A percentile compares a stretch with the other conserved stretches of the same genome.
Conservation (phyloP, 768 basidiomycete species). For the Pleurotus tuoliensis region DNA sequence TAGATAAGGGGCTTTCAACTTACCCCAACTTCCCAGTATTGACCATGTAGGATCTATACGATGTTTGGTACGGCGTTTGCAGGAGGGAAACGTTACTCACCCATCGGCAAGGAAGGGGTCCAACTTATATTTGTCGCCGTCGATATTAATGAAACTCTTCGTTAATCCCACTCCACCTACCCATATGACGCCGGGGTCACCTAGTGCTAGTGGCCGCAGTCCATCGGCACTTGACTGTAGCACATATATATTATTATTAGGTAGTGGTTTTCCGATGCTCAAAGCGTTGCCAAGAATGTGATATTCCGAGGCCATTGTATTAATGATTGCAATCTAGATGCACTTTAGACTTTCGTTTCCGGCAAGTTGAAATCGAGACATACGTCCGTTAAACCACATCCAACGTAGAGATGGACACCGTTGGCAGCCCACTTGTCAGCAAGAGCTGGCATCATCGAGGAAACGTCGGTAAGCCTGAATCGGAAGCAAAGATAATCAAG, state of each 20-base stretch:
- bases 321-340: constrained; percentile 47
- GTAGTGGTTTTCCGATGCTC: constrained; percentile 49
- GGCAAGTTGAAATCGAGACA: background rate
- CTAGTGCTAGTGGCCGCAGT: constrained; percentile 26
- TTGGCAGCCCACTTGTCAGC: constrained; percentile 39
- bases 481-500: background rate
- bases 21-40: constrained; percentile 56
- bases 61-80: constrained; percentile 17
- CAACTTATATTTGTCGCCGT: constrained; percentile 45
- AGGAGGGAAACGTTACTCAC: background rate
- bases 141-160: constrained; percentile 49
- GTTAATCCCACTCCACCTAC: constrained; percentile 55
- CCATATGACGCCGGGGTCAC: constrained; percentile 47
- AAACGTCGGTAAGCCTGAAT: too few relatives aligned
- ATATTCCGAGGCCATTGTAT: constrained; percentile 41
- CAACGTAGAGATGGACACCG: constrained; percentile 41
- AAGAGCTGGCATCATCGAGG: constrained; percentile 18
- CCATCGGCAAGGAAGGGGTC: constrained; percentile 49
- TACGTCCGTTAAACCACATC: constrained; percentile 51
- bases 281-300: constrained; percentile 36
- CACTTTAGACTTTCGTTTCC: background rate
- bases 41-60: constrained; percentile 46
- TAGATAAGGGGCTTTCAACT: background rate
- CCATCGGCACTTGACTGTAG: constrained; percentile 24
- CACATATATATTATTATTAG: constrained; percentile 45